Evolutionary conservation across 2,329 filamentous ascomycete species (phyloP), one percentile per base, ranked within the genome.

Genomic region (Alternaria longipes): DNA sequence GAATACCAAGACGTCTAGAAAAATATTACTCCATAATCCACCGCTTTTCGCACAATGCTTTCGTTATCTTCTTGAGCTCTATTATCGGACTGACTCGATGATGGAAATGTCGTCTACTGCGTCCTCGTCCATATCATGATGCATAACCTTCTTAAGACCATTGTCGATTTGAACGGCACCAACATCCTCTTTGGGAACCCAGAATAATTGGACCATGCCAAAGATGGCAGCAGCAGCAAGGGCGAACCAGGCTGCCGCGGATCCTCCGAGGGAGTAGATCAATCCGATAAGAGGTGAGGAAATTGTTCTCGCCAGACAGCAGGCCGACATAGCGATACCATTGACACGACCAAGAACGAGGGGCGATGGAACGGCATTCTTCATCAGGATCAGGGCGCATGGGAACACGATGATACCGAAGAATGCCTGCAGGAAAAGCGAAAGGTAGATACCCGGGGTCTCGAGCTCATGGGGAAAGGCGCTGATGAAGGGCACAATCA

Each of bases 311-410:
- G 87, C 91, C 85, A 90, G 8, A 86, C 89, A 66, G 90, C 74
- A 18, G 84, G 91, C 50, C 84, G 83, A 66, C 88, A 89, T 49
- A 84, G 89, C 89, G 8, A 91, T 77, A 0, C 90, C 90, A 64
- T 92, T 92, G 71, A 92, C 90, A 65, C 87, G 88, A 1, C 90
- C 90, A 14, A 92, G 81, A 2, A 87, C 84, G 0, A 84, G 83
- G 1, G 87, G 82, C 2, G 85, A 85, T 1, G 89, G 88, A 6
- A 88, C 87, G 0, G 90, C 89, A 77, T 92, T 89, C 77, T 92
- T 92, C 71, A 92, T 85, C n/a, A 92, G 79, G 59, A 92, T 92
- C n/a, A 92, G 81, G 0, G 89, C 83, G 26, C 90, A 86, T 0
- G 90, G 90, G 44, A 89, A 90, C 18, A 85, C 86, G 47, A 92